Evolutionary conservation across 176 grass and related monocot genomes (phyloP).

Genomic region (Zea luxurians): DNA sequence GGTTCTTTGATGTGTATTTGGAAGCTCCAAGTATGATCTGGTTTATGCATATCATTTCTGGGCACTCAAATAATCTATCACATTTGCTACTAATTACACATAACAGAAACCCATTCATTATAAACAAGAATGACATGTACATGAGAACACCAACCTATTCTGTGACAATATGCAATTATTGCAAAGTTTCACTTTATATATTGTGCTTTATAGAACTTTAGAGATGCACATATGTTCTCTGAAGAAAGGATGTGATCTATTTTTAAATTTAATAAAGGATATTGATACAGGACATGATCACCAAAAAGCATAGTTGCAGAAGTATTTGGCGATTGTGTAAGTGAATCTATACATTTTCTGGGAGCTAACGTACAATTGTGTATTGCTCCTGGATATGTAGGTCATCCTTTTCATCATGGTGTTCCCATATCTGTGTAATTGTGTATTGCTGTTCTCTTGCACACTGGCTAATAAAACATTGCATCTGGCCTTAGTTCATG

Average conservation of each 20-base stretch:
- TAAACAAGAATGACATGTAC: background rate
- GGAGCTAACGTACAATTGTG: background rate
- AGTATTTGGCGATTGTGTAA: background rate
- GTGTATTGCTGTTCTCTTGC: background rate
- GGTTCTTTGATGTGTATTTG: conserved; percentile 1
- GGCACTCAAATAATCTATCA: background rate
- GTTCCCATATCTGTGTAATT: conserved; percentile 15
- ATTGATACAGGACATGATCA: background rate
- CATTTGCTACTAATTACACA: conserved; percentile 1
- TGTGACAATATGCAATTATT: background rate
- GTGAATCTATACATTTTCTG: background rate
- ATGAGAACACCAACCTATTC: background rate
- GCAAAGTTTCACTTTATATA: background rate
- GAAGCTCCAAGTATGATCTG: background rate
- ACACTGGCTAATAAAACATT: conserved; percentile 1
- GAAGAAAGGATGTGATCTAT: conserved; percentile 13
- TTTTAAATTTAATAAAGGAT: conserved; percentile 5
- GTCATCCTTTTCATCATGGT: background rate
- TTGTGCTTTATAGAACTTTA: conserved; percentile 14
- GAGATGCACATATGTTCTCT: background rate
- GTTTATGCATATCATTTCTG: conserved; percentile 5
- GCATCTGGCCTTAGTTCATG: conserved; percentile 1
- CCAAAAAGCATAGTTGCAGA: background rate
- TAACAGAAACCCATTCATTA: background rate
- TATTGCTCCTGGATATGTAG: conserved; percentile 3